Conservation (phyloP, 2,329 filamentous ascomycete genomes). For the Penicillium sp. region DNA sequence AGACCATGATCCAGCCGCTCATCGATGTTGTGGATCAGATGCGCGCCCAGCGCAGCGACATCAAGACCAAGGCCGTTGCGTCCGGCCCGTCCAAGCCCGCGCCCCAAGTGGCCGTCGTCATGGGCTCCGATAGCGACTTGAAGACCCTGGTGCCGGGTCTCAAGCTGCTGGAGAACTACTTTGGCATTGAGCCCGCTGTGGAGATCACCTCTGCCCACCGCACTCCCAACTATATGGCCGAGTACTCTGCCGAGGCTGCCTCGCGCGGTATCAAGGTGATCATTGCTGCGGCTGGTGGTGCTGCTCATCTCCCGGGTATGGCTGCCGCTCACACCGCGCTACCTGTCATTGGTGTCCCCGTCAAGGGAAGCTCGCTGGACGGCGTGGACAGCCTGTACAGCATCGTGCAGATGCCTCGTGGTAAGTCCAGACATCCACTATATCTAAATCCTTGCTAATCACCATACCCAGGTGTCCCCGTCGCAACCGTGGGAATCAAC, state of each 20-base stretch:
- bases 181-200: conserved; percentile 45
- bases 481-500: conserved; percentile 75
- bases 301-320: conserved; percentile 74
- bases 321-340: conserved; percentile 67
- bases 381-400: conserved; percentile 69
- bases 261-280: conserved; percentile 68
- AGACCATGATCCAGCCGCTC: conserved; percentile 66
- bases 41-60: conserved; percentile 53
- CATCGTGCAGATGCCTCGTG: conserved; percentile 72
- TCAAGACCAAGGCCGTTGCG: conserved; percentile 32
- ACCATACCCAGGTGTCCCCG: conserved; percentile 59
- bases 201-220: conserved; percentile 59
- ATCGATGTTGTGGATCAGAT: conserved; percentile 78
- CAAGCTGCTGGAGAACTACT: conserved; percentile 43
- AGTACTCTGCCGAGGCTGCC: conserved; percentile 63
- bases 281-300: conserved; percentile 73
- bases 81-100: conserved; percentile 34
- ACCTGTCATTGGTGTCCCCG: conserved; percentile 74
- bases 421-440: conserved; percentile 38
- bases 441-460: conserved; percentile 7
- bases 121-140: conserved; percentile 51
- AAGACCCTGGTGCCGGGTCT: conserved; percentile 46
- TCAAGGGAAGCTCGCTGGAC: conserved; percentile 70
- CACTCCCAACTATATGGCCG: conserved; percentile 68
- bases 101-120: conserved; percentile 46